Conservation (phyloP, 1,284 basidiomycete species). For the Cutaneotrichosporon arboriforme region DNA sequence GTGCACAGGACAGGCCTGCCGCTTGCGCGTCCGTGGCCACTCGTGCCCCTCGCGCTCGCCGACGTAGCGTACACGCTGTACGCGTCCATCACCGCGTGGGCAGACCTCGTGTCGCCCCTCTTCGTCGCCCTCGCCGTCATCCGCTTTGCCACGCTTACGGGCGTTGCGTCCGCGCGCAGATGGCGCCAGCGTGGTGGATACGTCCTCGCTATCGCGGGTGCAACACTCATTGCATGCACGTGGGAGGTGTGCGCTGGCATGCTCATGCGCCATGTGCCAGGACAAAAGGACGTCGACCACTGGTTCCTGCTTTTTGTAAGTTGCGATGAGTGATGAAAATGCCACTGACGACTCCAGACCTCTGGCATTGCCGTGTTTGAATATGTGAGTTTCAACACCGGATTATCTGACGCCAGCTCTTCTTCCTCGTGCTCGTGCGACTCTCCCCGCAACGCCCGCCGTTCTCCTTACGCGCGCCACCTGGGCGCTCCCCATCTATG, state of each 20-base stretch:
- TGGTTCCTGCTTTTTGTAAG: constrained; percentile 2
- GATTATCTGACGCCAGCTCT: constrained; percentile 6
- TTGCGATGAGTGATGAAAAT: neutral
- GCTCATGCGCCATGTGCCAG: neutral
- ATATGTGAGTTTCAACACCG: constrained; percentile 8
- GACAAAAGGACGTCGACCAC: neutral
- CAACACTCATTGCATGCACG: constrained; percentile 1
- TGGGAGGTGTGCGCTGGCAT: constrained; percentile 8
- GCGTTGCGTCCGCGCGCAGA: neutral
- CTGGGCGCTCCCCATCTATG: neutral
- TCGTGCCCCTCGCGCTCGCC: constrained; percentile 6
- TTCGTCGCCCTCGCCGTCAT: neutral
- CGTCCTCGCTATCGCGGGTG: constrained; percentile 4
- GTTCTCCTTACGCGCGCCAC: constrained; percentile 8
- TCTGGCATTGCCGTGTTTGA: constrained; percentile 8
- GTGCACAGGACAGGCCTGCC: neutral
- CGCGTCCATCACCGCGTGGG: neutral
- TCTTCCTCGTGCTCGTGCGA: constrained; percentile 17
- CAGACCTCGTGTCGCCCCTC: neutral
- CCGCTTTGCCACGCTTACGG: neutral
- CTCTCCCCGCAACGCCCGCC: constrained; percentile 1
- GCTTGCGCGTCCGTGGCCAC: constrained; percentile 8
- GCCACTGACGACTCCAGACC: constrained; percentile 11
- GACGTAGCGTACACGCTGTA: constrained; percentile 5
- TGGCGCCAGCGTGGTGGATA: constrained; percentile 11